Percentiles rank a stretch among this genome's conserved stretches.
phyloP scores from a whole-genome alignment of 495 filamentous ascomycete genomes.

The Penicillium turbatum region DNA sequence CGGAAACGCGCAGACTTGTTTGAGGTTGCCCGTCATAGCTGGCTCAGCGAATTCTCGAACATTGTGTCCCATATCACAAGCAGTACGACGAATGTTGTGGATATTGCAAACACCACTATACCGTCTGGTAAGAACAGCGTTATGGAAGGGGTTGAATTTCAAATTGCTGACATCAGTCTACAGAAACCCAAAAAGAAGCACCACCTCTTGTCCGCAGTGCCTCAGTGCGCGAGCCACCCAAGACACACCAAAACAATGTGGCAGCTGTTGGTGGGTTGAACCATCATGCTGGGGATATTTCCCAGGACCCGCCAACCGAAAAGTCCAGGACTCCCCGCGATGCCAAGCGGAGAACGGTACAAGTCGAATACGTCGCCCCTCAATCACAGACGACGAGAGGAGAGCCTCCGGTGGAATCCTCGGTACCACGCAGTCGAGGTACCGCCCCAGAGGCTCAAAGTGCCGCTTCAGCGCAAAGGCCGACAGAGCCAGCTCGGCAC shows the following conservation, averaged over 20 bases:
- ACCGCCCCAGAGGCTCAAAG: constrained; percentile 14
- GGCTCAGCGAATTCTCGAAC: constrained; percentile 93
- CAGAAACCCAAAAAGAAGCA: constrained; percentile 53
- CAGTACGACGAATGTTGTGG: constrained; percentile 78
- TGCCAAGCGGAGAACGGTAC: constrained; percentile 88
- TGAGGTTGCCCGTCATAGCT: constrained; percentile 96
- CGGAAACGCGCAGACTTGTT: constrained; percentile 94
- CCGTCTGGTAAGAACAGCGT: constrained; percentile 49
- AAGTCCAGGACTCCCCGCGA: constrained; percentile 66
- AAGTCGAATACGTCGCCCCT: constrained; percentile 96
- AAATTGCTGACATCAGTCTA: background rate
- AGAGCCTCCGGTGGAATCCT: constrained; percentile 36
- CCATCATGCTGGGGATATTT: constrained; percentile 72
- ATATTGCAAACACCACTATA: constrained; percentile 79
- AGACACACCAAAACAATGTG: constrained; percentile 54
- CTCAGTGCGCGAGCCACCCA: constrained; percentile 85
- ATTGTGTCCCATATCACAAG: constrained; percentile 96
- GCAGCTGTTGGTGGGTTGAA: constrained; percentile 62
- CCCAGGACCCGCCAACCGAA: constrained; percentile 58
- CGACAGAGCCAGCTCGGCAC: constrained; percentile 6
- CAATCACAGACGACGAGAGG: constrained; percentile 72
- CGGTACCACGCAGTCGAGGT: constrained; percentile 17
- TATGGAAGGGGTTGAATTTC: background rate
- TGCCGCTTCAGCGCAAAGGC: constrained; percentile 5
- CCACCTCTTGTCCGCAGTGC: constrained; percentile 73